Base-by-base conservation (phyloP, 306 rosid genomes). In the Ormosia emarginata region DNA sequence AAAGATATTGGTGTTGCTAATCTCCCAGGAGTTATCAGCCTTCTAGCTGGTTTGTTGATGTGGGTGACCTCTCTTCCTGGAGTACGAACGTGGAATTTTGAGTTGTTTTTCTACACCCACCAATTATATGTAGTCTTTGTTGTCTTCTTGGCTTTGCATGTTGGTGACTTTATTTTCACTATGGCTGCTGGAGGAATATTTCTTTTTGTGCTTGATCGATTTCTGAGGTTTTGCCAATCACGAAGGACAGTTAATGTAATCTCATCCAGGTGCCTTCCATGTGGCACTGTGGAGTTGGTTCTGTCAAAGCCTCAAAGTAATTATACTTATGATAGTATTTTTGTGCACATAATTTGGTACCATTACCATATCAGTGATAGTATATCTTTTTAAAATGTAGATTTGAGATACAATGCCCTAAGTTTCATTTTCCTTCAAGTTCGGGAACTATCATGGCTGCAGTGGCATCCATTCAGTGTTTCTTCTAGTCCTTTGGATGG, bases 401-500 rank as follows among this genome's bases (percentile, higher is more conserved):
- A 76, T 87, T 70, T 95, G 74, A 87, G 86, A 67, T 95, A 95
- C 92, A 95, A 92, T 81, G 99, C 99, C 8, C 87, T 95, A 49
- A 95, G 99, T 86, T 95, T 95, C 86, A 88, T 95, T 82, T 95
- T 95, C 67, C 82, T 93, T 80, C 98, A 93, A 93, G 79, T 93
- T 47, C 91, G 93, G 66, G 98, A 93, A 80, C 18, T 93, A 33
- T 95, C 99, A 8, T 90, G 90, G 94, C 90, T 95, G 79, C 94
- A 93, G 84, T 95, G 99, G 99, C 99, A 95, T 90, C 98, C 99
- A 56, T 95, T 92, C 88, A 95, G 98, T 66, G 97, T 95, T 74
- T 93, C 97, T 40, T 93, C 99, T 33, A 91, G 98, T 76, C 99
- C 99, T 74, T 53, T 95, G 87, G 99, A 93, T 84, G 99, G 99